Percentiles rank a stretch among this genome's conserved stretches.
Conservation (phyloP, 768 basidiomycete genomes). For the Podaxis sp. region DNA sequence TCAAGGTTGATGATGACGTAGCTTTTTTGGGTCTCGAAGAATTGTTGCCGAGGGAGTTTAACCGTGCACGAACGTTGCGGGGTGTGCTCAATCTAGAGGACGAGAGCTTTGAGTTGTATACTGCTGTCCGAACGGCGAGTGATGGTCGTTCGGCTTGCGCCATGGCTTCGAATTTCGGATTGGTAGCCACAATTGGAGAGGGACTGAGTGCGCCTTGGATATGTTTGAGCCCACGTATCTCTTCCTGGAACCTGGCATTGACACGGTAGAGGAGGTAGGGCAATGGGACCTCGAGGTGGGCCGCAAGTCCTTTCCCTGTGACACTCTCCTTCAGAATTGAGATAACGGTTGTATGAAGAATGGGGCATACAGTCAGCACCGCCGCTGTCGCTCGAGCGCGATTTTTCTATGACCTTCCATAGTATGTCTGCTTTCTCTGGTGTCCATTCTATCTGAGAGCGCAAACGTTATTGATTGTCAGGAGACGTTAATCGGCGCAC, state of each 20-base stretch:
- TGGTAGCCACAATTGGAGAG: conserved; percentile 25
- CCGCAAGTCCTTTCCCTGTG: conserved; percentile 79
- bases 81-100: conserved; percentile 50
- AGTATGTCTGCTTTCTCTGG: conserved; percentile 78
- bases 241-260: conserved; percentile 81
- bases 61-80: conserved; percentile 62
- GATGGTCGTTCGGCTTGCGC: conserved; percentile 26
- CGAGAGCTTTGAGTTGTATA: conserved; percentile 29
- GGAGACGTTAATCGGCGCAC: conserved; percentile 19
- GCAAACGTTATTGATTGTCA: neutral
- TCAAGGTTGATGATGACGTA: conserved; percentile 68
- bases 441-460: conserved; percentile 75
- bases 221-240: conserved; percentile 73
- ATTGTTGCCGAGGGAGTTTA: conserved; percentile 62
- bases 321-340: neutral
- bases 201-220: conserved; percentile 61
- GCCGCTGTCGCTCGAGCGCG: conserved; percentile 65
- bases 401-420: conserved; percentile 84
- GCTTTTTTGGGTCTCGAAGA: conserved; percentile 50
- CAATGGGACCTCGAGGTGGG: conserved; percentile 74
- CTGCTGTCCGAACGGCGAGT: conserved; percentile 22
- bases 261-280: conserved; percentile 84
- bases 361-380: conserved; percentile 71
- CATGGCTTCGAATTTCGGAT: conserved; percentile 20
- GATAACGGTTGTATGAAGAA: neutral